Evolutionary conservation across 2,329 filamentous ascomycete genomes (phyloP).

Genomic region (Fusarium metavorans): DNA sequence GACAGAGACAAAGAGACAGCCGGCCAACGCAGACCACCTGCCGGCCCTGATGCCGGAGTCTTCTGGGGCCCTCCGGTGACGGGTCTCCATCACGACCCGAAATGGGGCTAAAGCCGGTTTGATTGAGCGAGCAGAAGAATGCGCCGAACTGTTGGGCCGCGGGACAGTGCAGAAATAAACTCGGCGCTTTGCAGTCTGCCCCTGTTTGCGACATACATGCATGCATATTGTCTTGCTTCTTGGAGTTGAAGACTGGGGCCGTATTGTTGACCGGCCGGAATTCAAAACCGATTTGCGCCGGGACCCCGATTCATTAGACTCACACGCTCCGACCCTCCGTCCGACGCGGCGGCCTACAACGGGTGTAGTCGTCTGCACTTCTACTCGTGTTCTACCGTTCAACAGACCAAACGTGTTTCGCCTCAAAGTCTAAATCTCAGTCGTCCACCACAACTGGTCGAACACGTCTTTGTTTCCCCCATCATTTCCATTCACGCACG

Average conservation of each 20-base stretch:
- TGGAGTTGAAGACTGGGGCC: background rate
- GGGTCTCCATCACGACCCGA: background rate
- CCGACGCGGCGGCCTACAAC: background rate
- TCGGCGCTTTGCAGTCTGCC: constrained; percentile 14
- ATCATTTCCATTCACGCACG: constrained; percentile 3
- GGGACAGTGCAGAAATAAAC: constrained; percentile 22
- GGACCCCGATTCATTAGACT: constrained; percentile 8
- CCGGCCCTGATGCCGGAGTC: background rate
- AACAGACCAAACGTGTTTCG: constrained; percentile 30
- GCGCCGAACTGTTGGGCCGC: constrained; percentile 11
- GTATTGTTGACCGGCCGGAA: constrained; percentile 8
- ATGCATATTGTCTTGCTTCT: constrained; percentile 1
- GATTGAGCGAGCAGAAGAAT: constrained; percentile 4
- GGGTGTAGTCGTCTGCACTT: constrained; percentile 4
- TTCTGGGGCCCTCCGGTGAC: background rate
- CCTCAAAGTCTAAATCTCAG: constrained; percentile 41
- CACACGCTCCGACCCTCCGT: constrained; percentile 17
- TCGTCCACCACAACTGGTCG: constrained; percentile 12
- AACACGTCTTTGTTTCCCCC: constrained; percentile 6
- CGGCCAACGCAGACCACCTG: background rate
- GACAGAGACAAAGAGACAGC: background rate
- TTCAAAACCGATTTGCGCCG: constrained; percentile 7
- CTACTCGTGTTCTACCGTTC: constrained; percentile 11
- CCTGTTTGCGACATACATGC: constrained; percentile 2
- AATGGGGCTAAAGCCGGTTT: constrained; percentile 26